Base-by-base conservation (phyloP, 495 filamentous ascomycete genomes). In the Neurospora pannonica region DNA sequence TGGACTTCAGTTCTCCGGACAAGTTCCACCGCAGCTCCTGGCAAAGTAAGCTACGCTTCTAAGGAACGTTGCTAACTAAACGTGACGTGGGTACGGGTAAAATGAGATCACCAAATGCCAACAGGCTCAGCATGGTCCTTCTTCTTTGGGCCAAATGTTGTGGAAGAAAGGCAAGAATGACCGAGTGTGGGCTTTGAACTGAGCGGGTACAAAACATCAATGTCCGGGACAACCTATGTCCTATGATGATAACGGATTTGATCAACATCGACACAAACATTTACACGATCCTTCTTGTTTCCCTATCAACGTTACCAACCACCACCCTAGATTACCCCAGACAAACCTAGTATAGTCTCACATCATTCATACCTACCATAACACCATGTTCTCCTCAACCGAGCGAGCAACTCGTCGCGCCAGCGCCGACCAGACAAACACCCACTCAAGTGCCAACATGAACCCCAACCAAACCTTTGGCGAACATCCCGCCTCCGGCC, bases 401-500 rank as follows among this genome's bases (percentile, higher is more conserved):
- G 54, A 62, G 13, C 24, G 28, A 31, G 13, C 54, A 62, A 31
- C 24, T 62, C 54, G 15, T 15, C 48, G 11, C 10, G n/a, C 48
- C 48, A 60, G 21, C 48, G 8, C 43, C n/a, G 48, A 60, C 48
- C 13, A 28, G 6, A 17, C 24, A 31, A 67, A 72, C 71, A n/a
- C 19, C 42, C 31, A 24, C n/a, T 5, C 24, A 13, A n/a, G 17
- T 62, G 31, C 31, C 60, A 21, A 28, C 24, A 37, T 37, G 3
- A 54, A 62, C 24, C 48, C 54, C 74, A 10, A 43, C 42, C 75
- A 34, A 38, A 77, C 73, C 71, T 78, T 73, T 72, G 79, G 80
- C 72, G 54, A 76, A 42, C 75, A 76, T 13, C 37, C 77, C 10
- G 75, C 77, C 72, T 80, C 80, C 0, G 80, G 80, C 28, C 78